Base-by-base conservation (phyloP, 352 stramenopile species). In the Pythium folliculosum region DNA sequence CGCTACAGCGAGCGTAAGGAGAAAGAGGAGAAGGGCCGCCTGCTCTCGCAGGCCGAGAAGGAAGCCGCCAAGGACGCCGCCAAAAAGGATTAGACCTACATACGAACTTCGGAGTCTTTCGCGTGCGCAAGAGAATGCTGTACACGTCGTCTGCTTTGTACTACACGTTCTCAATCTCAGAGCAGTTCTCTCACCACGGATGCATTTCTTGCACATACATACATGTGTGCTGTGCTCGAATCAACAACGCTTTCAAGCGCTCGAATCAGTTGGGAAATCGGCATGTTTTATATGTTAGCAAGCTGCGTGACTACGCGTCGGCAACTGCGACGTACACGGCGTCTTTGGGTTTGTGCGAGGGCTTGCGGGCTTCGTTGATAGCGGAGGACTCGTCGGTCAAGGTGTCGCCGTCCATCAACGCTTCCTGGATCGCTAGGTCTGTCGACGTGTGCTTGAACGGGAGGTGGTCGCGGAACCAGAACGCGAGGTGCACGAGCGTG, bases 1-100 rank as follows among this genome's bases (percentile, higher is more conserved):
- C 65, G 73, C 51, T 77, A 73, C 67, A 77, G 69, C 17, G 73
- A 79, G 50, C 65, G 73, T 43, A 75, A 75, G 53, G 73, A 79
- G 32, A 77, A 77, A 49, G 67, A 63, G 21, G 57, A 59, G 45
- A 75, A 79, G 32, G 73, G 73, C 14, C 69, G 73, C 12, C 23
- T 79, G 40, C 70, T 75, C 35, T 70, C 69, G 40, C 73, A 79
- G 66, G 65, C 61, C 2, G 73, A 79, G 59, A 79, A 79, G 52
- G 73, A 79, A 45, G 65, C 60, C 2, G 61, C 43, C 5, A 72
- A 72, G 59, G 53, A 67, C 51, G 43, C 58, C 17, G 25, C 44
- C 22, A 71, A 71, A 21, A 58, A 65, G 49, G 48, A 63, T 9
- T 40, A 65, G 51, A 61, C 12, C n/a, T n/a, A n/a, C n/a, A n/a